Evolutionary conservation across 768 basidiomycete species (phyloP), one percentile per base, ranked within the genome.

Genomic region (Podaxis sp.): DNA sequence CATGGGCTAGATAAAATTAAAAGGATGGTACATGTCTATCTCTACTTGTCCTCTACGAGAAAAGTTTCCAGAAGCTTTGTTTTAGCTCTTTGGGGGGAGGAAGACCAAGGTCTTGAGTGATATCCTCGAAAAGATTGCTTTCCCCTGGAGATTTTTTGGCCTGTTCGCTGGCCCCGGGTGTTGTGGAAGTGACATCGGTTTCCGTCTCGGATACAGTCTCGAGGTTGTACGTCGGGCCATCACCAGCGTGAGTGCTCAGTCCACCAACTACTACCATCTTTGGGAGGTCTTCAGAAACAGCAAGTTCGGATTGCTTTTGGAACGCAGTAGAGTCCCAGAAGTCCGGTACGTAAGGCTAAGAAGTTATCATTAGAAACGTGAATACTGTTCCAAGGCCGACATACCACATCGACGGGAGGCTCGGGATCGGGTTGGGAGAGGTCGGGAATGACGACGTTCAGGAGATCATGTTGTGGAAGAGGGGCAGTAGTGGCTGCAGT

Each of bases 381-480:
- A 26, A 41, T 56, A 60, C 20, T 60, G 4, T 20, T 44, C 49
- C 51, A n/a, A 50, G 56, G 66, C 53, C 38, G 36, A 81, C 88
- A 63, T 69, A 93, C 91, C 58, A 89, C 81, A 74, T 87, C 85
- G 30, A 84, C 77, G 22, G 80, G 79, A 4, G 72, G 66, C 56
- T 78, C 77, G 2, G 78, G 76, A 33, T 71, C 72, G 7, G 80
- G 80, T 24, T 74, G 73, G 22, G 82, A 77, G 15, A 83, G 70
- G 65, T 88, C 80, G 22, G 91, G 91, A 48, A 93, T 70, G 54
- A 74, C 77, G 67, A 89, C 72, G 64, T 80, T 78, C 66, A 85
- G 69, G 60, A 80, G 81, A 22, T 37, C 37, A 51, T 36, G 64
- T 62, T 15, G 60, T 56, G 71, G 63, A 22, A 75, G 73, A 2